Base-by-base conservation (phyloP, 257 asterid species). In the Gentiana straminea region DNA sequence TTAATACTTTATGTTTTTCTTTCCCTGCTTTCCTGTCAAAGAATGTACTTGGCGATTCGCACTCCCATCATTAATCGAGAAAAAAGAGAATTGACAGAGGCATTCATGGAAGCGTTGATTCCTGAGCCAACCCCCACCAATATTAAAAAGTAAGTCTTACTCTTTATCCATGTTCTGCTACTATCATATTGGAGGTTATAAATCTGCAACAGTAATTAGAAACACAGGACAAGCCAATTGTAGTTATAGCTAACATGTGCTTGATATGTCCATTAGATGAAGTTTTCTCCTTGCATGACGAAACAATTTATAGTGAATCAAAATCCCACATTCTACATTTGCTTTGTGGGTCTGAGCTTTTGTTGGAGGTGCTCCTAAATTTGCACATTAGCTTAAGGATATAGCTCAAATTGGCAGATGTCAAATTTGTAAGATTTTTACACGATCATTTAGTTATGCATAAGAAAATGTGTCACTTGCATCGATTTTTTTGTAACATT, bases 111-210 rank as follows among this genome's bases (percentile, higher is more conserved):
- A 51, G 93, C 95, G 13, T 71, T 92, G 59, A 80, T 88, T 66
- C 98, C 98, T 49, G 98, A 83, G 76, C 98, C 98, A 13, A 81
- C 93, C 59, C 88, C 97, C 7, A 69, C 79, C 45, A 92, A 92
- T 69, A 72, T 92, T 57, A 81, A 72, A 67, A 82, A 68, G 98
- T 88, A 66, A 78, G 83, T 54, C 34, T 36, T 35, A 52, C 66
- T 67, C 56, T 64, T 1, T 41, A 48, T 62, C 6, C 58, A 39
- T 56, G 4, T 13, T 52, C n/a, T 38, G n/a, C 4, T 1, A 58
- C 4, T 8, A 58, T 8, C 37, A 7, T 9, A 24, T 24, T 24
- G 24, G 24, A 24, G 24, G 24, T 24, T 24, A 24, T 24, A 24
- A 24, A 24, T 24, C 24, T 24, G 24, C 24, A 24, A 24, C 24